These are phyloP conservation scores for Moesziomyces parantarcticus DNA, from an alignment of 1,284 basidiomycete genomes.

Conservation along the genomic window DNA sequence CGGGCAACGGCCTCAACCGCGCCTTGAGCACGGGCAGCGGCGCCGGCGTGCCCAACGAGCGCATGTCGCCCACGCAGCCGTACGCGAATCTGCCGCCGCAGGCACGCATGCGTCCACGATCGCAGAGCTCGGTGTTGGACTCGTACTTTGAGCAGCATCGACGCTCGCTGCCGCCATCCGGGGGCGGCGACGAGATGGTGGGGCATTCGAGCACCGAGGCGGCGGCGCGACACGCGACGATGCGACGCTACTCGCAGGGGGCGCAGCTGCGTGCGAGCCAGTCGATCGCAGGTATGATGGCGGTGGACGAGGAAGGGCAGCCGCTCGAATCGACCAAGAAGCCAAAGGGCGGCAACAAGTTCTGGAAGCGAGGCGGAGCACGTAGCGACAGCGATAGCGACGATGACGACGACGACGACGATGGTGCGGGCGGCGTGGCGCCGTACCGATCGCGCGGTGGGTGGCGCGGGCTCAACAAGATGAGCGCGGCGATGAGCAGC, in stretches of 20 bases:
- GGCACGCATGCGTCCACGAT: constrained; percentile 27
- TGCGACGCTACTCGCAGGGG: constrained; percentile 36
- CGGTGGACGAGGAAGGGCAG: constrained; percentile 46
- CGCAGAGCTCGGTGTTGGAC: constrained; percentile 23
- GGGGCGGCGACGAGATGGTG: constrained; percentile 15
- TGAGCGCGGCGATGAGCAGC: constrained; percentile 47
- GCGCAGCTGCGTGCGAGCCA: constrained; percentile 34
- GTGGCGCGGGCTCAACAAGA: constrained; percentile 58
- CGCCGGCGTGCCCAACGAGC: constrained; percentile 8
- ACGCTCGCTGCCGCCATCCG: constrained; percentile 11
- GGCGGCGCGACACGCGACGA: constrained; percentile 33
- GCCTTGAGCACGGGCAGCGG: constrained; percentile 23
- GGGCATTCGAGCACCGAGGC: constrained; percentile 38
- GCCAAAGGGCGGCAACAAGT: constrained; percentile 21
- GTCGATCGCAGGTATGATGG: constrained; percentile 49
- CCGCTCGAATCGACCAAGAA: constrained; percentile 24
- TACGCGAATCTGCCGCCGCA: constrained; percentile 17
- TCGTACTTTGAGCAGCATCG: constrained; percentile 36
- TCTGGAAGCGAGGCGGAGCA: constrained; percentile 36
- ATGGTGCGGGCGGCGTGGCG: constrained; percentile 8
- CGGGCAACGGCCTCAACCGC: constrained; percentile 5
- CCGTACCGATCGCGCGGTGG: constrained; percentile 34
- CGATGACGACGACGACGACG: constrained; percentile 31
- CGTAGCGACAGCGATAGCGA: constrained; percentile 36
- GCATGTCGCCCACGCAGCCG: constrained; percentile 26